These are phyloP conservation scores for Mesembryanthemum crystallinum DNA, from an alignment of 148 eudicot genomes.

Conservation along the genomic window DNA sequence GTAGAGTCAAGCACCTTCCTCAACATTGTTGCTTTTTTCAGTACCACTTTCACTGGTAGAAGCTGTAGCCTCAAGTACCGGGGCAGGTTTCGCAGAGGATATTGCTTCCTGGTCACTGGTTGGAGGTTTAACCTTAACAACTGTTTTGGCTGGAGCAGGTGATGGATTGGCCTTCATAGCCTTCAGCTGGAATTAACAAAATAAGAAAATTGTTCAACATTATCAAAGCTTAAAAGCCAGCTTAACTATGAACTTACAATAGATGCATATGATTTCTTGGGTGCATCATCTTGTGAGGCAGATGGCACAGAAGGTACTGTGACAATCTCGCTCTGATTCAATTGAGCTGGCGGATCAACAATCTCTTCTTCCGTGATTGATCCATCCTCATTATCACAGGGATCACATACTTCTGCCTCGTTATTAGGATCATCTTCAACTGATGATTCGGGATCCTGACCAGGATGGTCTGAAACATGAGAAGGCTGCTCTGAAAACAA, in stretches of 20 bases:
- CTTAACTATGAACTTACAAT: conserved; percentile 44
- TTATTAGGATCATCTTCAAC: conserved; percentile 44
- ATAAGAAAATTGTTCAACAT: neutral
- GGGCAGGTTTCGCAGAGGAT: conserved; percentile 32
- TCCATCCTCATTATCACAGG: conserved; percentile 49
- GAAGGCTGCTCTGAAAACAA: conserved; percentile 47
- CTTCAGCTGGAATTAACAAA: conserved; percentile 43
- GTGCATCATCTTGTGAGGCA: conserved; percentile 42
- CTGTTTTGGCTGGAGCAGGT: conserved; percentile 39
- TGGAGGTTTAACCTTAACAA: conserved; percentile 41
- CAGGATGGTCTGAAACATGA: conserved; percentile 31
- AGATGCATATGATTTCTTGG: conserved; percentile 63
- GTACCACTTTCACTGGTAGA: conserved; percentile 33
- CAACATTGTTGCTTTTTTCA: conserved; percentile 32
- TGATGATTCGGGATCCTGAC: conserved; percentile 25
- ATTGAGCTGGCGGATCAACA: conserved; percentile 41
- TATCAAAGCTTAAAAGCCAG: conserved; percentile 7
- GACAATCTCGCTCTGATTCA: conserved; percentile 33
- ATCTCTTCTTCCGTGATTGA: conserved; percentile 48
- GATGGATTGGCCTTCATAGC: conserved; percentile 40
- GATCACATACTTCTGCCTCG: conserved; percentile 57
- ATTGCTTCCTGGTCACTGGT: conserved; percentile 37
- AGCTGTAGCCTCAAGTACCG: conserved; percentile 32
- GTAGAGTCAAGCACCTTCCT: conserved; percentile 38
- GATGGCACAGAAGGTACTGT: conserved; percentile 37